Conservation (phyloP, 768 basidiomycete species). For the Grammothele lineata region DNA sequence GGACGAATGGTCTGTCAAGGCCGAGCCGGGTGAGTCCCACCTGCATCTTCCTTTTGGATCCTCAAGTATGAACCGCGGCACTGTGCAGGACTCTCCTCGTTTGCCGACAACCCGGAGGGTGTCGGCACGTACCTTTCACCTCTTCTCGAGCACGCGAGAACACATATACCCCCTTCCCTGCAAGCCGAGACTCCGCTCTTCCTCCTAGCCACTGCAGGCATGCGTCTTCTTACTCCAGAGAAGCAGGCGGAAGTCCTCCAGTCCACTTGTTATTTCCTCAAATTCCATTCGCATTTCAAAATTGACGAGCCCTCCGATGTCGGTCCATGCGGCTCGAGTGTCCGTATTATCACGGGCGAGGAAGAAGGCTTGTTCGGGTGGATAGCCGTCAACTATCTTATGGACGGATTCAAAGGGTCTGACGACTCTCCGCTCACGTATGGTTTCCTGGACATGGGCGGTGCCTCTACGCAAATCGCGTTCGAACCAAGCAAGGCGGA, state of each 20-base stretch:
- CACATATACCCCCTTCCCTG: conserved; percentile 82
- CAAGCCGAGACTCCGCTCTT: conserved; percentile 86
- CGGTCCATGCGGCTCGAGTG: conserved; percentile 89
- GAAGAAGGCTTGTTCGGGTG: conserved; percentile 98
- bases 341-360: conserved; percentile 94
- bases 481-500: conserved; percentile 77
- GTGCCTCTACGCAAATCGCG: conserved; percentile 97
- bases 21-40: conserved; percentile 83
- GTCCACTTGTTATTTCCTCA: conserved; percentile 74
- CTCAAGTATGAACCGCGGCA: not conserved
- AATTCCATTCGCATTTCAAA: conserved; percentile 70
- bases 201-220: conserved; percentile 93
- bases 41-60: too few species aligned
- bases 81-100: conserved; percentile 77
- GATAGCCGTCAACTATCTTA: conserved; percentile 98
- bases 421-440: conserved; percentile 73
- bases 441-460: conserved; percentile 99
- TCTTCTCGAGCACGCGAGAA: conserved; percentile 75
- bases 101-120: conserved; percentile 61
- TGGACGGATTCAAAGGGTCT: conserved; percentile 82
- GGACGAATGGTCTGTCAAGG: conserved; percentile 86
- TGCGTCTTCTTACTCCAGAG: conserved; percentile 76
- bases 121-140: conserved; percentile 79
- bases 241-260: conserved; percentile 72
- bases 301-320: conserved; percentile 59